phyloP scores from a whole-genome alignment of 1,284 basidiomycete species.

The Cerrena zonata region DNA sequence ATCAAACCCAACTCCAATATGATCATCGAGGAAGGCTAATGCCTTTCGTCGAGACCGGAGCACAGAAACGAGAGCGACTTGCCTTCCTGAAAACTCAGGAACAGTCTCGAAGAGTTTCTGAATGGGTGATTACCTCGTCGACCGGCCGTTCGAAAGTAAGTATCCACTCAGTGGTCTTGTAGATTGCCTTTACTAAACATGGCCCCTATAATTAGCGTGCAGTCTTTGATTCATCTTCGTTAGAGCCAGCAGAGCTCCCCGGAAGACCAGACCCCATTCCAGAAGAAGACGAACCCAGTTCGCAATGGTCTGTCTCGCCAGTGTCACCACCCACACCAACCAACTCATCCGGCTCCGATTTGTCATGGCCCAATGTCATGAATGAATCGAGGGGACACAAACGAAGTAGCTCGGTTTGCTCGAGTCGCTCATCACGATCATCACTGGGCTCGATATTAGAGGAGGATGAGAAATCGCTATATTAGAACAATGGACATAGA shows the following conservation, averaged over 20 bases:
- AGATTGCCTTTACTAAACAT: not conserved
- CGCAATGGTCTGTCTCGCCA: not conserved
- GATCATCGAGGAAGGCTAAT: slow-evolving; percentile 14
- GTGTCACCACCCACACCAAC: not conserved
- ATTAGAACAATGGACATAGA: too few species aligned
- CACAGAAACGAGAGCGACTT: slow-evolving; percentile 26
- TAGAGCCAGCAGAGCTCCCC: not conserved
- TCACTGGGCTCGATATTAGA: not conserved
- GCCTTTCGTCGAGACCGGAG: slow-evolving; percentile 22
- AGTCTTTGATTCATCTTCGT: not conserved
- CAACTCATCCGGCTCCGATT: not conserved
- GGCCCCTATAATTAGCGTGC: not conserved
- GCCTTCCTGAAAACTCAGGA: slow-evolving; percentile 30
- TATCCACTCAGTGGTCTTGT: not conserved
- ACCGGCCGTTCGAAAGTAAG: slow-evolving; percentile 1
- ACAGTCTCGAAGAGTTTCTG: slow-evolving; percentile 12
- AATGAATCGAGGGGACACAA: not conserved
- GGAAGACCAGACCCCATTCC: not conserved
- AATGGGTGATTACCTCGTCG: not conserved
- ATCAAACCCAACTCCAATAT: slow-evolving; percentile 8
- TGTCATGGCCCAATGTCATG: not conserved
- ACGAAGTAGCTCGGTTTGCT: not conserved
- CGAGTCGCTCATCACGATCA: not conserved
- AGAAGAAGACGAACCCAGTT: not conserved
- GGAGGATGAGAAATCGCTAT: not conserved